Evolutionary conservation across 306 rosid species (phyloP), one percentile per base, ranked within the genome.

Genomic region (Begonia peltatifolia): DNA sequence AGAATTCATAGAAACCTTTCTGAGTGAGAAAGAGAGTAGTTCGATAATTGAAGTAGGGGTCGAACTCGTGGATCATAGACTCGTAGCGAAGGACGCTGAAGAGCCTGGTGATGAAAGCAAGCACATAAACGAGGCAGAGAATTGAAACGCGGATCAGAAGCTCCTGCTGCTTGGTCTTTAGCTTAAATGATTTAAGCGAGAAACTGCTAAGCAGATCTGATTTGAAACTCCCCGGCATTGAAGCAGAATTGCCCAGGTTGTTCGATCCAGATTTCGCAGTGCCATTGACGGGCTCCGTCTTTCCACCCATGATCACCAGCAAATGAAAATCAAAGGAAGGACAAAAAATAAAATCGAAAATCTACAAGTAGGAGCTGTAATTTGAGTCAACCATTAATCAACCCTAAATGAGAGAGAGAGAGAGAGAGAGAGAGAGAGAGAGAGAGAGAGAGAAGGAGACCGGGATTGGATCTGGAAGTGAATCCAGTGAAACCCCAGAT

Each of bases 31-130:
- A 92, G 16, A 92, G 74, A 3, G 99, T 92, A 13, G 96, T 86
- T 0, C 99, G 92, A 73, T 92, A 92, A 58, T 92, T 92, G 86
- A 92, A 92, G 68, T 92, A 92, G 8, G 99, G 99, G 38, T 92
- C 99, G 59, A 92, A 92, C 60, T 92, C 99, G 38, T 92, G 99
- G 81, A 92, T 92, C 99, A 92, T 92, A 47, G 99, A 92, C 59
- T 92, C 99, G 15, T 86, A 92, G 13, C 99, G 95, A 6, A 92
- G 94, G 10, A 92, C 94, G 60, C 93, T 81, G 82, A 92, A 92
- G 25, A 92, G 93, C 23, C 99, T 89, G 9, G 89, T 92, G 71
- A 83, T 70, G 79, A 92, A 92, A 49, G 99, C 99, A 65, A 92
- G 69, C 50, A 83, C 49, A 64, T 92, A 92, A 65, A 92, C 82